Conservation (phyloP, 805 yeast genomes). For the Ogataea henricii region DNA sequence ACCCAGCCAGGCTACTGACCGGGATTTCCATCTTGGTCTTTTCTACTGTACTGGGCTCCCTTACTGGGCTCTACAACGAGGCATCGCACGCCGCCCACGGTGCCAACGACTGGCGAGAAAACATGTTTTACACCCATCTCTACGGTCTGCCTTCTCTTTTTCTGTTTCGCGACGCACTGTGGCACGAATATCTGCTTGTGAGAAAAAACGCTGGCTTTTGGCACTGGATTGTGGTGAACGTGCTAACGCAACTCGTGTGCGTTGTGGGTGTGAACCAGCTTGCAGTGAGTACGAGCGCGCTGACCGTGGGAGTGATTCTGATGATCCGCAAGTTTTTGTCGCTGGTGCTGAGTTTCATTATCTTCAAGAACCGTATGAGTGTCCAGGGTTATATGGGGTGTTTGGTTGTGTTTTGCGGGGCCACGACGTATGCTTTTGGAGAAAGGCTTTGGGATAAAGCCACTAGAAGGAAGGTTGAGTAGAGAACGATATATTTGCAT, state of each 20-base stretch:
- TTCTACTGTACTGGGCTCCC: conserved; percentile 53
- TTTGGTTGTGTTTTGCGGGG: conserved; percentile 54
- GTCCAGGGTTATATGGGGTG: conserved; percentile 48
- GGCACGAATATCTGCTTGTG: conserved; percentile 17
- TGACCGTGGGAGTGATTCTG: conserved; percentile 63
- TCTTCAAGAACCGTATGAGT: conserved; percentile 51
- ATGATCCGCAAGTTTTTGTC: conserved; percentile 64
- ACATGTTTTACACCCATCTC: conserved; percentile 60
- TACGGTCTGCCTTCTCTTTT: conserved; percentile 56
- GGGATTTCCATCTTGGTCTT: conserved; percentile 46
- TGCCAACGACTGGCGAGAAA: conserved; percentile 55
- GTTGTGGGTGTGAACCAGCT: conserved; percentile 67
- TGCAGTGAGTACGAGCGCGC: conserved; percentile 57
- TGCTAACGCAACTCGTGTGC: conserved; percentile 60
- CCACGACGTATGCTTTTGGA: conserved; percentile 43
- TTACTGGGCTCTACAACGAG: conserved; percentile 63
- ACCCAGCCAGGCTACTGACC: conserved; percentile 11
- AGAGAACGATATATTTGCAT: no score
- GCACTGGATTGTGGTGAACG: conserved; percentile 42
- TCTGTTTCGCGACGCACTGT: conserved; percentile 33
- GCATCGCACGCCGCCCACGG: conserved; percentile 51
- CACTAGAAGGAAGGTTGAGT: not conserved
- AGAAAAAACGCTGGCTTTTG: conserved; percentile 6
- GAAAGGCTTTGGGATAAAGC: conserved; percentile 16
- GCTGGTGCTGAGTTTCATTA: conserved; percentile 52